Base-by-base conservation (phyloP, 768 basidiomycete species). In the Kwoniella mangroviensis region DNA sequence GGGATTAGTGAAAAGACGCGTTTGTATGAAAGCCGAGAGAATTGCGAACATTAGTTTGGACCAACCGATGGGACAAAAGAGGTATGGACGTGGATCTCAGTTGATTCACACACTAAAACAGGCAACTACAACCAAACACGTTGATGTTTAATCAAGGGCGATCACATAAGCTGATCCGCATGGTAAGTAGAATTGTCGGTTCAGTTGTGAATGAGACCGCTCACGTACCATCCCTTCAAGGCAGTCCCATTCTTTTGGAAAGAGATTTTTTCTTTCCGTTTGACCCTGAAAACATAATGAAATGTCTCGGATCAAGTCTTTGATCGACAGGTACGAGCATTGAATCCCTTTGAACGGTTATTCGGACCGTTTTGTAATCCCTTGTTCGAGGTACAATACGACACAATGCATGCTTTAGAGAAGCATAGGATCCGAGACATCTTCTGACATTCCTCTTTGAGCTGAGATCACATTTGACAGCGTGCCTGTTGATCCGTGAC, bases 401-500 rank as follows among this genome's bases (percentile, higher is more conserved):
- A 34, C 1, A 34, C 34, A 34, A 34, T 34, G 45, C 45, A 15
- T 26, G 26, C 56, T 41, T 34, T 34, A 5, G 34, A 34, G 34
- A 34, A 34, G 56, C 26, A 11, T 26, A 13, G 26, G 21, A 57
- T 15, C 12, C 9, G 9, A 17, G 56, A 34, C 15, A 55, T 21
- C 53, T 2, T 21, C n/a, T 21, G 11, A 55, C 21, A 26, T 57
- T 34, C 21, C 56, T 26, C 34, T 26, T 34, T 24, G 26, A 3
- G 13, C 17, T 19, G 56, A 34, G 13, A 57, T 57, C 26, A 12
- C 24, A 57, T 57, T 13, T 57, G 53, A 55, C 53, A 7, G 34
- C 53, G 56, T 58, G 56, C 56, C 56, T 58, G 56, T 58, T 28
- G 56, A 58, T 58, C 56, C 1, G 17, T 40, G 17, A 28, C 28